Evolutionary conservation across 148 eudicot genomes (phyloP).

Genomic region (Talinum fruticosum): DNA sequence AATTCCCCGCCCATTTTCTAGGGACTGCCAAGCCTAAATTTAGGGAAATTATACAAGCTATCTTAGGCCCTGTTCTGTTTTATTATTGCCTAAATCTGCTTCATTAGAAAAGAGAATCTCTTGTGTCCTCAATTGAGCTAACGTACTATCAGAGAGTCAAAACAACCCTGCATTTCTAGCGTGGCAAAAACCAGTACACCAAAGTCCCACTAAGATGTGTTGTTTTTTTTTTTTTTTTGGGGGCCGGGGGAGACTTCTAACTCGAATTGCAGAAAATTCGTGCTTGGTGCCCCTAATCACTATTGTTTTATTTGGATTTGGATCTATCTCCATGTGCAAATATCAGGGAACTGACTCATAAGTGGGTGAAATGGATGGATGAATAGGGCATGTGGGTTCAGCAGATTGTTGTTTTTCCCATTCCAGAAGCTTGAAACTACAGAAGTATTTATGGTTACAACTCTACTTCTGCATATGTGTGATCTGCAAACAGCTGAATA

Average conservation of each 20-base stretch:
- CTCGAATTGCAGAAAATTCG: too few relatives aligned
- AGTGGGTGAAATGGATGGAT: not conserved
- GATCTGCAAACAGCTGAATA: not conserved
- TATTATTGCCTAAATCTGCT: too few relatives aligned
- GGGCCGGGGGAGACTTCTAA: too few relatives aligned
- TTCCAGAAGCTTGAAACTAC: not conserved
- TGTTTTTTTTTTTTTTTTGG: too few relatives aligned
- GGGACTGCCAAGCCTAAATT: too few relatives aligned
- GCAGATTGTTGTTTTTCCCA: not conserved
- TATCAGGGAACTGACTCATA: not conserved
- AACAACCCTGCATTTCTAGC: not conserved
- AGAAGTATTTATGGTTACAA: not conserved
- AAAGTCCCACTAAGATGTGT: not conserved
- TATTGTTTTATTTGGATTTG: not conserved
- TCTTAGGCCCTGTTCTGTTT: too few relatives aligned
- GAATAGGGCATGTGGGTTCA: not conserved
- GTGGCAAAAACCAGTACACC: not conserved
- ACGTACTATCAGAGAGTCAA: not conserved
- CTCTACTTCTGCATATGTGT: not conserved
- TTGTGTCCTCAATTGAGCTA: not conserved
- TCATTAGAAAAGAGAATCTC: not conserved
- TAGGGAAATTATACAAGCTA: too few relatives aligned
- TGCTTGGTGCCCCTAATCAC: too few relatives aligned
- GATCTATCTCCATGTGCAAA: not conserved
- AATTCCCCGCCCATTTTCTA: too few relatives aligned